Percentiles rank a stretch among this genome's conserved stretches.
Conservation (phyloP, 768 basidiomycete genomes). For the Amanita muscaria region DNA sequence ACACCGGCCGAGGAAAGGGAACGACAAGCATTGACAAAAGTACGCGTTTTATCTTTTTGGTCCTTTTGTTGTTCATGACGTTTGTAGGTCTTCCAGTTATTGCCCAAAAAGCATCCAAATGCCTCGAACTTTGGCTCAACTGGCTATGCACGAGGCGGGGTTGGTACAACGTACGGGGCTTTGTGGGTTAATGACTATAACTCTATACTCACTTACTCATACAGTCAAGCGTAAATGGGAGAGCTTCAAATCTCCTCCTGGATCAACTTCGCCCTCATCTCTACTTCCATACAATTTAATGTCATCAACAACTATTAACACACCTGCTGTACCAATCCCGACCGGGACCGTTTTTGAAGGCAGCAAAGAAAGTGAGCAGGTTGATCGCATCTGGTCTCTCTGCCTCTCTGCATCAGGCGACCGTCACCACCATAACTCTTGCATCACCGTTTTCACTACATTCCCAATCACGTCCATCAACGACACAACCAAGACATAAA, state of each 20-base stretch:
- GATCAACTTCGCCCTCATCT: conserved; percentile 16
- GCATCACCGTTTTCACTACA: not conserved
- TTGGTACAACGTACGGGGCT: conserved; percentile 44
- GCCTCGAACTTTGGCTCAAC: too few species aligned
- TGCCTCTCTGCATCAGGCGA: conserved; percentile 1
- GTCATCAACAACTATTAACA: conserved; percentile 8
- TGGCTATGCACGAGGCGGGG: too few species aligned
- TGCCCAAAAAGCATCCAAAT: conserved; percentile 80
- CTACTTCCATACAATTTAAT: too few species aligned
- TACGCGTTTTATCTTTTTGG: conserved; percentile 25
- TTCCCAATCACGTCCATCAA: too few species aligned
- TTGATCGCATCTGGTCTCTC: conserved; percentile 42
- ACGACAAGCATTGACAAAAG: conserved; percentile 55
- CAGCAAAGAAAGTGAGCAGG: conserved; percentile 54
- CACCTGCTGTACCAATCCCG: conserved; percentile 17
- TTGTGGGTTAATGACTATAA: too few species aligned
- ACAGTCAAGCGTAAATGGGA: conserved; percentile 81
- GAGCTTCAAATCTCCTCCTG: conserved; percentile 34
- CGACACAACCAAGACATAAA: not conserved
- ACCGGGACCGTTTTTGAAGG: conserved; percentile 42
- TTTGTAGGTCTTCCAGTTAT: conserved; percentile 66
- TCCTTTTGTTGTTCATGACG: too few species aligned
- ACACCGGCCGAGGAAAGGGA: too few species aligned
- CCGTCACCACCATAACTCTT: not conserved
- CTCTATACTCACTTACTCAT: too few species aligned